Evolutionary conservation across 306 rosid species (phyloP), one percentile per base, ranked within the genome.

Genomic region (Dalbergia cultrata): DNA sequence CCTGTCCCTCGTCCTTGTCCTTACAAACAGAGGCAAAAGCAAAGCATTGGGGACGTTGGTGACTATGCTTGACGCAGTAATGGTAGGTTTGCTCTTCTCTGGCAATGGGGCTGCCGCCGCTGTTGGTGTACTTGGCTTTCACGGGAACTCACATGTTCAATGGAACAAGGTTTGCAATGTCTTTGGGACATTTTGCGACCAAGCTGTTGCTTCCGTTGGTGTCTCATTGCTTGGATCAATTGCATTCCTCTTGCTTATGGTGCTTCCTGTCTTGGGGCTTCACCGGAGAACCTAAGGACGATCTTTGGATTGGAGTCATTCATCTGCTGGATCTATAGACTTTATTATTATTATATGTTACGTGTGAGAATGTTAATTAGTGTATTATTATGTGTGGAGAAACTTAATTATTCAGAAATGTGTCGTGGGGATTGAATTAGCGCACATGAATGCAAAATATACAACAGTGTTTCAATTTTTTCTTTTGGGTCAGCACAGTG

Each of bases 151-250:
- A 12, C 97, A 83, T 50, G 83, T 95, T 53, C 86, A 13, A 14
- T 95, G 98, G 98, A 58, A 78, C 19, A 83, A 92, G 70, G 97
- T 95, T 7, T 94, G 98, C 67, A 44, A 88, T 31, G 77, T 82
- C 1, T 91, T 92, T 64, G 90, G 74, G 0, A 90, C 63, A 64
- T 95, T 92, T 61, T 95, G 98, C 56, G 6, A 83, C 80, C 95
- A 87, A 64, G 83, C 21, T 1, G 77, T 80, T 35, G 86, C 77
- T 17, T 68, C 97, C 8, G 11, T 74, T 26, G 26, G 41, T 1
- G 43, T 90, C 12, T 91, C 98, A 43, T 9, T 83, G 2, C 77
- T 87, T 22, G 97, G 86, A 22, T 74, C 93, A 22, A 8, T 75
- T 0, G 83, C 83, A 5, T 91, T 92, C 66, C 49, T 94, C 70